Percentiles rank a stretch among this genome's conserved stretches.
phyloP scores from a whole-genome alignment of 257 asterid genomes.

The Primulina huaijiensis region DNA sequence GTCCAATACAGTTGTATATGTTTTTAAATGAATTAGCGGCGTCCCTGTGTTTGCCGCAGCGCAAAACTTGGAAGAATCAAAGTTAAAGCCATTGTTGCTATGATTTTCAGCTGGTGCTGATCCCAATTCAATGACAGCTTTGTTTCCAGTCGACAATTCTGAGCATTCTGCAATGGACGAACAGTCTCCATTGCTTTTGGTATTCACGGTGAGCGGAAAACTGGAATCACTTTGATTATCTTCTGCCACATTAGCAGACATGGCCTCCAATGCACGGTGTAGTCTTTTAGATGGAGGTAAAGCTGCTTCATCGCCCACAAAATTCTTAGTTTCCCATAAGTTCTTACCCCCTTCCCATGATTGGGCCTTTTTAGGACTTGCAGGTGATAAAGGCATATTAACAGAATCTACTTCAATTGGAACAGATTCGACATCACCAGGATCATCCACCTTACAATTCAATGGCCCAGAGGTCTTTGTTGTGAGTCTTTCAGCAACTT shows the following conservation, averaged over 20 bases:
- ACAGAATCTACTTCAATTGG: conserved; percentile 28
- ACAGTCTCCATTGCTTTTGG: conserved; percentile 31
- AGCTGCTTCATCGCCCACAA: conserved; percentile 79
- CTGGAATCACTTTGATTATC: conserved; percentile 40
- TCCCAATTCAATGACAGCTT: conserved; percentile 34
- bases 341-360: conserved; percentile 32
- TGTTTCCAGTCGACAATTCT: conserved; percentile 33
- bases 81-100: conserved; percentile 32
- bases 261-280: conserved; percentile 95
- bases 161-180: conserved; percentile 28
- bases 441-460: conserved; percentile 43
- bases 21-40: conserved; percentile 26
- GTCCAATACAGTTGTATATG: conserved; percentile 31
- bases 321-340: conserved; percentile 42
- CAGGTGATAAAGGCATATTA: conserved; percentile 33
- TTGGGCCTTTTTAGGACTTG: conserved; percentile 43
- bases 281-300: conserved; percentile 96
- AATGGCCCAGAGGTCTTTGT: conserved; percentile 35
- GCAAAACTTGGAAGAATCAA: conserved; percentile 36
- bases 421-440: conserved; percentile 31
- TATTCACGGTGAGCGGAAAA: conserved; percentile 25
- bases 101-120: conserved; percentile 29
- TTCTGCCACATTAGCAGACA: conserved; percentile 94
- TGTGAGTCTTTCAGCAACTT: conserved; percentile 35
- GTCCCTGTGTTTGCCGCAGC: conserved; percentile 25